These are phyloP conservation scores for Hippophae gyantsensis DNA, from an alignment of 306 rosid genomes.

Conservation along the genomic window DNA sequence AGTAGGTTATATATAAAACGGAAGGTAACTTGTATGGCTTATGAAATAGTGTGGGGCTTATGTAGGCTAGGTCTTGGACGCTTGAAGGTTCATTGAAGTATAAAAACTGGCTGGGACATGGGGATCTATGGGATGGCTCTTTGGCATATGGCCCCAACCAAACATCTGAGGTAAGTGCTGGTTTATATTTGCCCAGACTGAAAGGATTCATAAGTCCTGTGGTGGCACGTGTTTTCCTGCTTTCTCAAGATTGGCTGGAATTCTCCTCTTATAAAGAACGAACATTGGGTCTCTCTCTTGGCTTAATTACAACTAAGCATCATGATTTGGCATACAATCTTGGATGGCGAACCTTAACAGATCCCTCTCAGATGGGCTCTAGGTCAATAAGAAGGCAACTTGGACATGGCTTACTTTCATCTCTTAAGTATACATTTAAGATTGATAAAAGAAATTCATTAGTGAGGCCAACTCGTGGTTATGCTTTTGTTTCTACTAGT, in stretches of 20 bases:
- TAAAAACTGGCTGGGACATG: slow-evolving; percentile 83
- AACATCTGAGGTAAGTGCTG: slow-evolving; percentile 74
- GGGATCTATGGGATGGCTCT: slow-evolving; percentile 91
- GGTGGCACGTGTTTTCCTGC: slow-evolving; percentile 56
- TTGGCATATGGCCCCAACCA: slow-evolving; percentile 79
- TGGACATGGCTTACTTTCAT: slow-evolving; percentile 83
- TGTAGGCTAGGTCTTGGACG: slow-evolving; percentile 86
- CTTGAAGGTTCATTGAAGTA: slow-evolving; percentile 71
- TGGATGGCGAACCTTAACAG: slow-evolving; percentile 93
- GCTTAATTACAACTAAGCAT: slow-evolving; percentile 57
- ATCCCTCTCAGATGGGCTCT: slow-evolving; percentile 83
- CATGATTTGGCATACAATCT: slow-evolving; percentile 82
- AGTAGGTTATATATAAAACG: too few species aligned
- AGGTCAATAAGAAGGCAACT: slow-evolving; percentile 93
- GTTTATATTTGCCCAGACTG: slow-evolving; percentile 66
- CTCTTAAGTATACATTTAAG: slow-evolving; percentile 74
- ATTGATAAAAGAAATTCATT: slow-evolving; percentile 75
- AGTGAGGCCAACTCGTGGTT: slow-evolving; percentile 70
- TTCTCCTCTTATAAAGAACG: slow-evolving; percentile 88
- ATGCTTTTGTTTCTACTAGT: slow-evolving; percentile 82
- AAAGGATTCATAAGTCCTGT: slow-evolving; percentile 56
- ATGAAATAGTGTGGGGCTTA: slow-evolving; percentile 27
- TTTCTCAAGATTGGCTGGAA: slow-evolving; percentile 93
- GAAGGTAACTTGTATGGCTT: not conserved
- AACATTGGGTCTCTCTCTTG: slow-evolving; percentile 66